Conservation (phyloP, 192 early-diverging fungal genomes). For the Coemansia sp. region DNA sequence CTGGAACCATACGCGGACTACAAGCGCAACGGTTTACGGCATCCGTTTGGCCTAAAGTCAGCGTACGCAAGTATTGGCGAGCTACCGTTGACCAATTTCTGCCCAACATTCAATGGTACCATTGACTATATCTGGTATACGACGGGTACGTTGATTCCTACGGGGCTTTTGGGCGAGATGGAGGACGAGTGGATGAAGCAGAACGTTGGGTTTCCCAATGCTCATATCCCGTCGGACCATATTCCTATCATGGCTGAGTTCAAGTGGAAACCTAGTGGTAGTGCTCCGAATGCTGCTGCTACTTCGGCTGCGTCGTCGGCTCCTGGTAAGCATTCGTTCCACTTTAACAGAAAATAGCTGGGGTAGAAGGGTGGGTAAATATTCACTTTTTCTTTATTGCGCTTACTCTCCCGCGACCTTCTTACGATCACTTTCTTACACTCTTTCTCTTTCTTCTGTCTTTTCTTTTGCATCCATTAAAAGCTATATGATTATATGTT, state of each 20-base stretch:
- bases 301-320: slow-evolving; percentile 8
- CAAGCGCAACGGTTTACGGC: slow-evolving; percentile 78
- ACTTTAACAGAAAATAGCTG: slow-evolving; percentile 33
- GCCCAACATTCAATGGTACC: slow-evolving; percentile 78
- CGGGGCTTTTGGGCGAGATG: slow-evolving; percentile 77
- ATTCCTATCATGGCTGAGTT: slow-evolving; percentile 75
- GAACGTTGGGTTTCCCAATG: slow-evolving; percentile 90
- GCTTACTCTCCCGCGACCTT: background rate
- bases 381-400: background rate
- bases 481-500: background rate
- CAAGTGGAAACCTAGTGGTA: slow-evolving; percentile 56
- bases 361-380: too few relatives aligned
- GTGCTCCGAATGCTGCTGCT: slow-evolving; percentile 4
- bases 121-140: slow-evolving; percentile 97
- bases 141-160: slow-evolving; percentile 68
- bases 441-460: slow-evolving; percentile 1
- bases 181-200: slow-evolving; percentile 78
- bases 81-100: slow-evolving; percentile 91
- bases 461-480: background rate
- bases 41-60: slow-evolving; percentile 80
- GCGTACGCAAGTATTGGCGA: slow-evolving; percentile 73
- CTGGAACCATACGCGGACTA: slow-evolving; percentile 81
- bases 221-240: slow-evolving; percentile 83
- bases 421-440: slow-evolving; percentile 12
- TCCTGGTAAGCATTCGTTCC: slow-evolving; percentile 34